These are phyloP conservation scores for Silene uniflora DNA, from an alignment of 148 eudicot species.

Conservation along the genomic window DNA sequence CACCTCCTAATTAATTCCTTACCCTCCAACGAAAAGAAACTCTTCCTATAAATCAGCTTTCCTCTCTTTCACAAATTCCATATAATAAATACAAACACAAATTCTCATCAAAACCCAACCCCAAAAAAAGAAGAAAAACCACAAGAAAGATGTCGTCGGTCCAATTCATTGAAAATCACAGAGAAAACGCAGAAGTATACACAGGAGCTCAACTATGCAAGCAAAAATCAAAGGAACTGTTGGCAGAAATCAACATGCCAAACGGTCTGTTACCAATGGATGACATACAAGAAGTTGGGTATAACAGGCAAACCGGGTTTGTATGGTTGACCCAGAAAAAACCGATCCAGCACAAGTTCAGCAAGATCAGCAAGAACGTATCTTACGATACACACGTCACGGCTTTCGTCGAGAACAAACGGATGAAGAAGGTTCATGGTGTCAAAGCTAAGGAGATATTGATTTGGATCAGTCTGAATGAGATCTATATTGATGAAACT, in stretches of 20 bases:
- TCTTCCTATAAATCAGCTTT: background rate
- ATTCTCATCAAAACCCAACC: background rate
- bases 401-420: constrained; percentile 53
- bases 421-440: constrained; percentile 55
- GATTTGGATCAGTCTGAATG: constrained; percentile 47
- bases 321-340: constrained; percentile 60
- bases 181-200: constrained; percentile 52
- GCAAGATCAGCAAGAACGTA: constrained; percentile 30
- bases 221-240: constrained; percentile 39
- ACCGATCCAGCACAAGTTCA: constrained; percentile 37
- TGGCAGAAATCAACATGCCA: constrained; percentile 45
- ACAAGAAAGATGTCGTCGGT: constrained; percentile 40
- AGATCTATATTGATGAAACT: constrained; percentile 48
- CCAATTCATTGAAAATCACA: constrained; percentile 32
- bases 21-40: background rate
- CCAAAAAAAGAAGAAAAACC: background rate
- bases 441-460: constrained; percentile 65
- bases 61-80: background rate
- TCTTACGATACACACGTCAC: constrained; percentile 58
- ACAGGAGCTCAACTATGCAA: constrained; percentile 45
- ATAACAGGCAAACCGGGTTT: constrained; percentile 50
- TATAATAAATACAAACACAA: background rate
- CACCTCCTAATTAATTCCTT: background rate
- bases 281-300: constrained; percentile 50
- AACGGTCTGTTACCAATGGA: constrained; percentile 53